These are phyloP conservation scores for Hypomyces perniciosus DNA, from an alignment of 2,329 filamentous ascomycete species.

Conservation along the genomic window DNA sequence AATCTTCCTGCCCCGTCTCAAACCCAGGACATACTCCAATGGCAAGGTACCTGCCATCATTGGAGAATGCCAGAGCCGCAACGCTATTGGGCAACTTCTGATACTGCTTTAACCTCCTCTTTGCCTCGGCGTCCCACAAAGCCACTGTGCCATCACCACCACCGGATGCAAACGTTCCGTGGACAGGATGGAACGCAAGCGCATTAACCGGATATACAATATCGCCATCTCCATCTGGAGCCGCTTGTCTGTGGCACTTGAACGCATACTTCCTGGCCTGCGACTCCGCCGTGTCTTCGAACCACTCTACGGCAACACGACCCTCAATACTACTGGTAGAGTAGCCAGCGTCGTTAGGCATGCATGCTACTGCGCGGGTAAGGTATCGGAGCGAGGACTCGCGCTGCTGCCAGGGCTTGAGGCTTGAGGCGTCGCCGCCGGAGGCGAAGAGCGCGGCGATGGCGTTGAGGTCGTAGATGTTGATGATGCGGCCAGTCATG, in stretches of 20 bases:
- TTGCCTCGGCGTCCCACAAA: conserved; percentile 86
- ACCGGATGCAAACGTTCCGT: conserved; percentile 81
- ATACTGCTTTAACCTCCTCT: conserved; percentile 84
- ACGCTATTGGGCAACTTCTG: conserved; percentile 77
- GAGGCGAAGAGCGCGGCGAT: conserved; percentile 50
- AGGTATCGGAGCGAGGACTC: conserved; percentile 96
- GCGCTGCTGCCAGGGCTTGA: conserved; percentile 85
- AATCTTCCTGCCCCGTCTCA: conserved; percentile 79
- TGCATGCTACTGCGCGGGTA: conserved; percentile 86
- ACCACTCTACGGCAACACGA: conserved; percentile 95
- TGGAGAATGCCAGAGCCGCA: conserved; percentile 69
- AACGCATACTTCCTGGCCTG: conserved; percentile 96
- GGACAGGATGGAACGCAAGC: conserved; percentile 76
- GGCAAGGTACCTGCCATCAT: conserved; percentile 70
- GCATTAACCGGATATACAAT: conserved; percentile 90
- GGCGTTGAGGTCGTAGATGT: conserved; percentile 83
- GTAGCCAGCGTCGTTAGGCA: conserved; percentile 94
- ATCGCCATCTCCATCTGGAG: conserved; percentile 58
- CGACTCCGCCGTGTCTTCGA: conserved; percentile 79
- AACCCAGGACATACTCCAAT: conserved; percentile 81
- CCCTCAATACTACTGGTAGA: conserved; percentile 91
- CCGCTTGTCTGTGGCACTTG: conserved; percentile 87
- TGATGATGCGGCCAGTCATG: conserved; percentile 88
- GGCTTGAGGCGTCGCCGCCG: conserved; percentile 30
- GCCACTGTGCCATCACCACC: conserved; percentile 90